Percentiles rank a stretch among this genome's conserved stretches.
phyloP scores from a whole-genome alignment of 1,284 basidiomycete species.

The Boletus smithii region DNA sequence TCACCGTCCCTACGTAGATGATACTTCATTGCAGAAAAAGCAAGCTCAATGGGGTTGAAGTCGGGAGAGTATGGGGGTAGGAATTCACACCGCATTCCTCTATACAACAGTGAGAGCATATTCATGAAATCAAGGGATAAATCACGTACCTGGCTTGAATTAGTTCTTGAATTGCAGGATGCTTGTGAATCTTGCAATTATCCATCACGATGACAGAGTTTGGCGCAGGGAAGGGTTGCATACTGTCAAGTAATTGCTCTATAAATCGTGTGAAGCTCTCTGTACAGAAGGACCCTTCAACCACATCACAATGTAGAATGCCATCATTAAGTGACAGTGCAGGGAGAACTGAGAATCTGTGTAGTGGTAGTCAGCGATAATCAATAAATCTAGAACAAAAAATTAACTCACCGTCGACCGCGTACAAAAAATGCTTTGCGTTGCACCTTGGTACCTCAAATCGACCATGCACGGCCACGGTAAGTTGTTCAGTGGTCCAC shows the following conservation, averaged over 20 bases:
- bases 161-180: neutral
- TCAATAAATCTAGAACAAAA: neutral
- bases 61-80: slow-evolving; percentile 7
- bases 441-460: slow-evolving; percentile 1
- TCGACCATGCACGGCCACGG: slow-evolving; percentile 1
- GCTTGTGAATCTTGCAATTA: neutral
- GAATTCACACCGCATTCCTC: slow-evolving; percentile 11
- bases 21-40: slow-evolving; percentile 9
- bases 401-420: neutral
- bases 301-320: slow-evolving; percentile 3
- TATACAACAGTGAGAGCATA: neutral
- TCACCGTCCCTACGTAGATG: slow-evolving; percentile 2
- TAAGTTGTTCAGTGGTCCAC: neutral
- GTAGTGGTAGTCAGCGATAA: neutral
- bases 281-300: slow-evolving; percentile 8
- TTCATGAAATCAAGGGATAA: neutral
- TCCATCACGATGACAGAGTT: slow-evolving; percentile 2
- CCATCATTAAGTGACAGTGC: neutral
- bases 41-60: slow-evolving; percentile 11
- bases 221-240: neutral
- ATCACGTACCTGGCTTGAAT: neutral
- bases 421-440: slow-evolving; percentile 8
- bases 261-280: neutral
- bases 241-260: neutral
- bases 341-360: slow-evolving; percentile 10